Evolutionary conservation across 352 stramenopile species (phyloP).

Genomic region (Pythium aquatile): DNA sequence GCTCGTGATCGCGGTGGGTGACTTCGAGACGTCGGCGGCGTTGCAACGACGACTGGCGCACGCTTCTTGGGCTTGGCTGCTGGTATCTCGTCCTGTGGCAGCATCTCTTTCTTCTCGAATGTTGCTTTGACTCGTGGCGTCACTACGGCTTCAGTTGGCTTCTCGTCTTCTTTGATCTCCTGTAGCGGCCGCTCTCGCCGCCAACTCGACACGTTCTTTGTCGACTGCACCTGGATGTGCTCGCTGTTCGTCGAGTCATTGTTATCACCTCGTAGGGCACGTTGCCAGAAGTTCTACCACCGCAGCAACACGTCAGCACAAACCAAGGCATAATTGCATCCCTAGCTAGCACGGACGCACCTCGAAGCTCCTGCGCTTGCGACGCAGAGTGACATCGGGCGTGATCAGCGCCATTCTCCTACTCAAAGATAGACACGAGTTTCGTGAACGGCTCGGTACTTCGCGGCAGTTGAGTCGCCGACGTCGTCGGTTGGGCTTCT

Average conservation of each 20-base stretch:
- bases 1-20: not conserved
- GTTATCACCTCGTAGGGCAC: constrained; percentile 25
- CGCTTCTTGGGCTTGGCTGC: not conserved
- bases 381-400: constrained; percentile 69
- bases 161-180: not conserved
- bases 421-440: not conserved
- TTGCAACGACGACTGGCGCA: constrained; percentile 4
- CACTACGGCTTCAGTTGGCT: not conserved
- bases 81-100: not conserved
- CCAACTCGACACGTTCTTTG: constrained; percentile 23
- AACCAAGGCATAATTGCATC: not conserved
- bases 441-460: not conserved
- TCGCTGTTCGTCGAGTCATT: constrained; percentile 27
- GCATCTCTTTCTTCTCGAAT: not conserved
- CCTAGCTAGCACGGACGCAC: constrained; percentile 23
- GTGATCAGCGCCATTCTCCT: constrained; percentile 54
- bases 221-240: constrained; percentile 11
- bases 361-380: constrained; percentile 53
- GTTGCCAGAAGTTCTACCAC: constrained; percentile 24
- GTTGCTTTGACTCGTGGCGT: too few relatives aligned
- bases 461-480: not conserved
- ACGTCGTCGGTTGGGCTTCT: not conserved
- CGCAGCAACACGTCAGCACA: too few relatives aligned
- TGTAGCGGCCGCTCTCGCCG: constrained; percentile 5
- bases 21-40: constrained; percentile 7